Conservation (phyloP, 805 yeast genomes). For the Komagataella ulmi region DNA sequence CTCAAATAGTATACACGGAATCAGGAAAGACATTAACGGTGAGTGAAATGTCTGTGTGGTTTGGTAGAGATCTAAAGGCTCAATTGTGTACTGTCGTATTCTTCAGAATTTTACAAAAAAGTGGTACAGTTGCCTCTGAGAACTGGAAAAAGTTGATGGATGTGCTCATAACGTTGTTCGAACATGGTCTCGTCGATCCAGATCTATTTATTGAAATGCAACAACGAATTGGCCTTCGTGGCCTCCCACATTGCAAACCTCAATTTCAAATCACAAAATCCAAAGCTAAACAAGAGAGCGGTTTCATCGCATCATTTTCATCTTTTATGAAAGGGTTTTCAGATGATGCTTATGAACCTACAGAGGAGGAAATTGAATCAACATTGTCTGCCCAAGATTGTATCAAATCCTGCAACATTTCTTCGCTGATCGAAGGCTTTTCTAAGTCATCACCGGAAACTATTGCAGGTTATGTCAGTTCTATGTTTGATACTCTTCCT, state of each 20-base stretch:
- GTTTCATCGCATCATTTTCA: conserved; percentile 83
- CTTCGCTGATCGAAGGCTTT: conserved; percentile 39
- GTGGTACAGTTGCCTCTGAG: conserved; percentile 30
- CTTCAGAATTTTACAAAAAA: conserved; percentile 60
- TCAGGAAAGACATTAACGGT: conserved; percentile 54
- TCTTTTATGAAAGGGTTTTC: conserved; percentile 80
- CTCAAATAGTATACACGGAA: conserved; percentile 35
- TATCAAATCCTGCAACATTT: conserved; percentile 53
- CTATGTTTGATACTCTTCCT: conserved; percentile 22
- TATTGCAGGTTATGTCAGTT: conserved; percentile 19
- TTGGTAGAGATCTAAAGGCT: conserved; percentile 86
- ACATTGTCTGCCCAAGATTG: conserved; percentile 79
- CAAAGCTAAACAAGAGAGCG: conserved; percentile 55
- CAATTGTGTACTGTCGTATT: conserved; percentile 81
- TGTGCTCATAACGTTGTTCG: conserved; percentile 51
- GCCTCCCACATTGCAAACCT: conserved; percentile 51
- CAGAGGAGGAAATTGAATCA: conserved; percentile 83
- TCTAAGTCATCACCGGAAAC: conserved; percentile 22
- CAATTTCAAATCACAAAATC: conserved; percentile 49
- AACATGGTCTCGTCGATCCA: conserved; percentile 60
- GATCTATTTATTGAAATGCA: conserved; percentile 55
- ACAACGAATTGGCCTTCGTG: conserved; percentile 33
- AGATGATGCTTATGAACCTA: conserved; percentile 84
- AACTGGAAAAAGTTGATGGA: conserved; percentile 49
- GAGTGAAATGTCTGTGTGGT: conserved; percentile 66